These are phyloP conservation scores for Russula abietina DNA, from an alignment of 768 basidiomycete genomes.

Conservation along the genomic window DNA sequence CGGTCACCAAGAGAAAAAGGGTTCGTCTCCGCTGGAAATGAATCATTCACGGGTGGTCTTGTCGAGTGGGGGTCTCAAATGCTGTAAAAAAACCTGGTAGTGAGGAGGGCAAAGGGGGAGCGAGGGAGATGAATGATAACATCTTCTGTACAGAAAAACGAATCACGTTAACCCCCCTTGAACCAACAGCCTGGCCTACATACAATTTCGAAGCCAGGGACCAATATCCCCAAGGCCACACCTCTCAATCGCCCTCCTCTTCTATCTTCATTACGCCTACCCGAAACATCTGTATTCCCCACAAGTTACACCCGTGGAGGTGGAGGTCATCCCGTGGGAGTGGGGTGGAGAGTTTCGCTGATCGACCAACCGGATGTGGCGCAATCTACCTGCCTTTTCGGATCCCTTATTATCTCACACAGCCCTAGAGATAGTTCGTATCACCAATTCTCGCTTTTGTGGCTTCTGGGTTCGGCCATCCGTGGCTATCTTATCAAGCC, in stretches of 20 bases:
- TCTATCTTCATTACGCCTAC: not conserved
- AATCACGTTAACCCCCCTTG: not conserved
- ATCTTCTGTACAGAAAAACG: not conserved
- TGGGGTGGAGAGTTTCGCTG: not conserved
- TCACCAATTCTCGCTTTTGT: not conserved
- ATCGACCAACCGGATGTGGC: not conserved
- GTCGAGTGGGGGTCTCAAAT: not conserved
- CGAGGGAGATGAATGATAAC: not conserved
- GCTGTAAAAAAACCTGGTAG: not conserved
- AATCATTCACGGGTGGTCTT: not conserved
- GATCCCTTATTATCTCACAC: constrained; percentile 1
- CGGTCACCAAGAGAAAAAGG: not conserved
- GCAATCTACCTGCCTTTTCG: constrained; percentile 7
- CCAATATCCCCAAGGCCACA: not conserved
- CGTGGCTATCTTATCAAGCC: too few relatives aligned
- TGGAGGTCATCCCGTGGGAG: not conserved
- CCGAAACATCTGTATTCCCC: not conserved
- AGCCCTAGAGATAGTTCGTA: too few relatives aligned
- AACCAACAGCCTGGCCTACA: not conserved
- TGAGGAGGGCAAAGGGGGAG: not conserved
- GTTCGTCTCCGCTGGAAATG: not conserved
- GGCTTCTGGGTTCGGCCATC: not conserved
- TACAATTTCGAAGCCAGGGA: not conserved
- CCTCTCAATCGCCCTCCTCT: not conserved
- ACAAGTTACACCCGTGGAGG: not conserved